Conservation (phyloP, 2,329 filamentous ascomycete genomes). For the Fusarium proliferatum region DNA sequence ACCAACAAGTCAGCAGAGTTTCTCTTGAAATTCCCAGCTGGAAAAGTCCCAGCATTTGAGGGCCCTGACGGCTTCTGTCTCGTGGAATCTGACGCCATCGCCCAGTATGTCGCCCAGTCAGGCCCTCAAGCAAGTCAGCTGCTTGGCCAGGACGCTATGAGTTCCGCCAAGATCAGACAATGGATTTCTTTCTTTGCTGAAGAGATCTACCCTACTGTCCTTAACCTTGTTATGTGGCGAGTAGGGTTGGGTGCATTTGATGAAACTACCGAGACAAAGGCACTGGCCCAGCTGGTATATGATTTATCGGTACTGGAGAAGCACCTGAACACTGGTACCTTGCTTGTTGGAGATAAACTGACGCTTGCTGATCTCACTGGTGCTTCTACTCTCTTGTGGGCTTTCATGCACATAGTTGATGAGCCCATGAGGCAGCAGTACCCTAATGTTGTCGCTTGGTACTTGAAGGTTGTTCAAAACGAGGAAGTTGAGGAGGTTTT, state of each 20-base stretch:
- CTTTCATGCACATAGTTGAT: background rate
- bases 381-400: background rate
- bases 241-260: background rate
- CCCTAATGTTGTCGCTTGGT: background rate
- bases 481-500: background rate
- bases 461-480: background rate
- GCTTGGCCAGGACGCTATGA: background rate
- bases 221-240: constrained; percentile 1
- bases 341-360: background rate
- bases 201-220: background rate
- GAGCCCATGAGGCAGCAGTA: constrained; percentile 7
- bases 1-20: constrained; percentile 5
- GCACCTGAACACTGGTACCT: background rate
- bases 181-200: constrained; percentile 11
- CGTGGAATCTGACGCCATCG: constrained; percentile 1
- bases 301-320: background rate
- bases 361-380: constrained; percentile 7
- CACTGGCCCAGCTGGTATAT: background rate
- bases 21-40: background rate
- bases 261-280: background rate
- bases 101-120: background rate
- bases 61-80: background rate
- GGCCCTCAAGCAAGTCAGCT: background rate
- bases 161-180: background rate
- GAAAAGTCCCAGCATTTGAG: constrained; percentile 2